phyloP scores from a whole-genome alignment of 2,329 filamentous ascomycete genomes.

The Chaetomiaceae sp. region DNA sequence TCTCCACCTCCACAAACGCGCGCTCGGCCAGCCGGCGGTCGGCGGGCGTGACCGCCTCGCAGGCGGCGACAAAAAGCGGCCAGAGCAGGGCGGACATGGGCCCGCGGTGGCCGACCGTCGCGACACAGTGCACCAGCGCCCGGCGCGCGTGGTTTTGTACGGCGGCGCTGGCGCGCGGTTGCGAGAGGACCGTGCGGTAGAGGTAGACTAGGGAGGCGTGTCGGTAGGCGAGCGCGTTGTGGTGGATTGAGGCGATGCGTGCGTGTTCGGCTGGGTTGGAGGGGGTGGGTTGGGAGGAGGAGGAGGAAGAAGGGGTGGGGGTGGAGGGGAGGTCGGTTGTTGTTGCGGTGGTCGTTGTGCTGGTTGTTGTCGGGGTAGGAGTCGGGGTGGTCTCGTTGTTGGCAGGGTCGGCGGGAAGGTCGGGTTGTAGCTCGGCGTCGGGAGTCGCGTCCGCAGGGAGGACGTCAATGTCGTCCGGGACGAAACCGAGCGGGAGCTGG shows the following conservation, averaged over 20 bases:
- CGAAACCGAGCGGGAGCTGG: conserved; percentile 37
- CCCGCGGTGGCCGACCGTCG: conserved; percentile 48
- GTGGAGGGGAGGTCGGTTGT: background rate
- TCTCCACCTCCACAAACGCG: conserved; percentile 48
- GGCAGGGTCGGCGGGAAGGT: background rate
- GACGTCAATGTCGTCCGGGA: conserved; percentile 19
- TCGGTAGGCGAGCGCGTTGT: conserved; percentile 55
- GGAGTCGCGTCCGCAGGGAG: background rate
- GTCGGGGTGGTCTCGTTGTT: background rate
- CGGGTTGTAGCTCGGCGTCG: background rate
- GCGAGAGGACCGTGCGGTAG: conserved; percentile 48
- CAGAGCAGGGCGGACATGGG: conserved; percentile 60
- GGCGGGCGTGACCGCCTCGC: conserved; percentile 45
- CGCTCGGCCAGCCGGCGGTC: conserved; percentile 47
- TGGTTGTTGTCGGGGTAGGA: background rate
- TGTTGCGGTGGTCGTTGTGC: background rate
- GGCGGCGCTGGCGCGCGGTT: conserved; percentile 39
- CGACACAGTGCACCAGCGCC: conserved; percentile 48
- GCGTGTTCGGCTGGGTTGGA: conserved; percentile 28
- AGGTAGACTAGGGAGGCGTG: conserved; percentile 54
- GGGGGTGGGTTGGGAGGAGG: background rate
- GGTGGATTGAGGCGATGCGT: conserved; percentile 47
- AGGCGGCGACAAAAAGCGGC: conserved; percentile 58
- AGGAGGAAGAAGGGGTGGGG: background rate
- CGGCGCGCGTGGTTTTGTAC: conserved; percentile 50